These are phyloP conservation scores for Syncephalastrum sp. DNA, from an alignment of 371 early-diverging fungal genomes.

Conservation along the genomic window DNA sequence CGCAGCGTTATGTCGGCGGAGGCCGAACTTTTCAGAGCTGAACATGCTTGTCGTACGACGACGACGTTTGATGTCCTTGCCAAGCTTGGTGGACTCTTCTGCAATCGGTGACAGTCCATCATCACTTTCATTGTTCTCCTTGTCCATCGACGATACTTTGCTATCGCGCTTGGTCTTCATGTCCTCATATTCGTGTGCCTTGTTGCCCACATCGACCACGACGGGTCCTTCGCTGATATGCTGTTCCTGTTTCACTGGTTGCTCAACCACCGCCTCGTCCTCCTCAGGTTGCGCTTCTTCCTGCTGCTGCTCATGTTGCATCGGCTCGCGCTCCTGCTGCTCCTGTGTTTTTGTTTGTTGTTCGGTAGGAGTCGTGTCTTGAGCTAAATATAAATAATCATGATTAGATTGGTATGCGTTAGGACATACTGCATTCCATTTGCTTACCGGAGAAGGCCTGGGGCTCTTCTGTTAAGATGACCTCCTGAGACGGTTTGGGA, in stretches of 20 bases:
- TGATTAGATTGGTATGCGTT: too few relatives aligned
- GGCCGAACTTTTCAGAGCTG: too few relatives aligned
- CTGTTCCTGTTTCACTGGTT: neutral
- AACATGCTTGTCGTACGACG: too few relatives aligned
- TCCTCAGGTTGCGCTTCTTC: too few relatives aligned
- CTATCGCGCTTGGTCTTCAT: conserved; percentile 9
- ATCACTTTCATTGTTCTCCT: neutral
- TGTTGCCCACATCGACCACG: conserved; percentile 1
- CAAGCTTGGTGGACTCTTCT: neutral
- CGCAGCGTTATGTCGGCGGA: too few relatives aligned
- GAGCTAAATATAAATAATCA: too few relatives aligned
- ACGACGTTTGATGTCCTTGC: too few relatives aligned
- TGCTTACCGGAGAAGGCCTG: too few relatives aligned
- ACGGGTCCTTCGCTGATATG: neutral
- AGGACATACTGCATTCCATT: too few relatives aligned
- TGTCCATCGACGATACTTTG: conserved; percentile 12
- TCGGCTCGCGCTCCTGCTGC: neutral
- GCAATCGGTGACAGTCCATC: conserved; percentile 5
- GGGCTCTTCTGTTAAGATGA: too few relatives aligned
- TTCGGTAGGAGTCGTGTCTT: too few relatives aligned
- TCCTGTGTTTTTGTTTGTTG: conserved; percentile 1
- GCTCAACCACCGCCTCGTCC: neutral
- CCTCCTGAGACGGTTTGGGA: too few relatives aligned
- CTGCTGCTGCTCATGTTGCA: neutral
- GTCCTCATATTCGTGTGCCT: neutral